Evolutionary conservation across 306 rosid genomes (phyloP), one percentile per base, ranked within the genome.

Genomic region (Phaseolus lunatus): DNA sequence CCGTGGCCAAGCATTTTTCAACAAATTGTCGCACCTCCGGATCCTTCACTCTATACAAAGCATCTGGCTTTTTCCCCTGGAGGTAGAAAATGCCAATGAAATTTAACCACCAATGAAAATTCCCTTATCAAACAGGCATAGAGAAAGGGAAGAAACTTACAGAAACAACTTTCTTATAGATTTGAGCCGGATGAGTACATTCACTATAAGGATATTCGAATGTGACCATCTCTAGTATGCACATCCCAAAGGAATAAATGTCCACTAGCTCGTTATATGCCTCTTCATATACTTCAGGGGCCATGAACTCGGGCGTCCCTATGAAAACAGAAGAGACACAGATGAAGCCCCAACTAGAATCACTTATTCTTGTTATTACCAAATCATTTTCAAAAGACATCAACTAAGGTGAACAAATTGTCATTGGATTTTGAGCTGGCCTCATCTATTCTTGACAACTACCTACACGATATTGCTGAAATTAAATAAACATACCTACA

Each of bases 271-370:
- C 98, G 84, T 95, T 89, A 59, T 95, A 95, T 50, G 92, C 94
- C 90, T 92, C 98, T 83, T 90, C 91, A 73, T 95, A 95, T 15
- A 95, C 97, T 84, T 95, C 98, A 3, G 98, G 98, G 67, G 98
- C 98, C 98, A 95, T 95, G 86, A 95, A 95, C 81, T 95, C 98
- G 0, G 98, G 98, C 5, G 98, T 92, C 82, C 98, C 98, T 92
- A 84, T 19, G 31, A 78, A 81, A 78, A 62, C 11, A 57, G 29
- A 67, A 67, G 19, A 11, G 66, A 16, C 76, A 68, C 69, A 67
- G 18, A 66, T 85, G 35, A 86, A 63, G 59, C 18, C 50, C 70
- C 20, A 57, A 64, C 66, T 72, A 66, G 69, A 80, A 67, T 14
- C 19, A 26, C 19, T 18, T 50, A 70, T 37, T 12, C 20, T 50